Base-by-base conservation (phyloP, 768 basidiomycete species). In the Suillus subalutaceus region DNA sequence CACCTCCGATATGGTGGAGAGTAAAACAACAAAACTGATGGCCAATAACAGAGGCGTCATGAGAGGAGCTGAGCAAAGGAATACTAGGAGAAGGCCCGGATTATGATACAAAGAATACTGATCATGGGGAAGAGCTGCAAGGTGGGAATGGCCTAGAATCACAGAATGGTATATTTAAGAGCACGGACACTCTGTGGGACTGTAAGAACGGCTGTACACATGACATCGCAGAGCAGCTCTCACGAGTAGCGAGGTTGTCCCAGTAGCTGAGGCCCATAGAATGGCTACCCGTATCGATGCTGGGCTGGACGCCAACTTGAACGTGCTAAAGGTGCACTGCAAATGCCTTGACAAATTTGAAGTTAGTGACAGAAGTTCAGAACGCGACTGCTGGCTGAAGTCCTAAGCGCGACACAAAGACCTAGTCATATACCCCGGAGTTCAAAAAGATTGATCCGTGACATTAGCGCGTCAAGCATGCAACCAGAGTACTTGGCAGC, bases 21-120 rank as follows among this genome's bases (percentile, higher is more conserved):
- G 44, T 5, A 75, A 60, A 58, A 65, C 26, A 23, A 73, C 40
- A 2, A 67, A 64, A 23, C 52, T 63, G 59, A 71, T n/a, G n/a
- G 55, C n/a, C 23, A 64, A 48, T 32, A 37, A 44, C 32, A 63
- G 6, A 26, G 66, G 23, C 69, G 72, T 72, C 44, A 32, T 41
- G 63, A 62, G 44, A 62, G 52, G 63, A 56, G 50, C 56, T 66
- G 67, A 58, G 63, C 65, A 59, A 30, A 59, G 63, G 50, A 44
- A 37, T 13, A 12, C 56, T 43, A 56, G 23, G 30, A 12, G 63
- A 52, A 53, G 48, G 43, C 60, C 56, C 61, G 58, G 50, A 65
- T 64, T 66, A 70, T 66, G 67, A 67, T 48, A 66, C 23, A 26
- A 56, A 20, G 15, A 8, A 26, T 30, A 30, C 44, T 41, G 53